Conservation (phyloP, 371 early-diverging fungal species). For the Mucor circinelloides region DNA sequence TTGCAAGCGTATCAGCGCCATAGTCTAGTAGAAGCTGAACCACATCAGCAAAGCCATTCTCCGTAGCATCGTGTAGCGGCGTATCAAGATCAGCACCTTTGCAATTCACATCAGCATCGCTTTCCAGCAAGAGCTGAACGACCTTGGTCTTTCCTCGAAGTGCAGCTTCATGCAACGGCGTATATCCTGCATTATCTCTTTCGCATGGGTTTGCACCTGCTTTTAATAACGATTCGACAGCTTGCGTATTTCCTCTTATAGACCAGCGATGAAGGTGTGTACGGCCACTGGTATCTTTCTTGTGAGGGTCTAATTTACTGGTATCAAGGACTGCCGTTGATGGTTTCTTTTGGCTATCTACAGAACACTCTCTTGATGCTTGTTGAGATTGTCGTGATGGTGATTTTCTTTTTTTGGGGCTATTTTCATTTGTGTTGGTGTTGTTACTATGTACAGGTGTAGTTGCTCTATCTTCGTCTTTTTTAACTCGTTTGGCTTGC, state of each 20-base stretch:
- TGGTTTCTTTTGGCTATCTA: constrained; percentile 11
- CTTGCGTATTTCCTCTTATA: constrained; percentile 55
- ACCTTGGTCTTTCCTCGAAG: constrained; percentile 67
- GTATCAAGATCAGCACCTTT: constrained; percentile 75
- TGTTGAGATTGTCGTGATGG: constrained; percentile 13
- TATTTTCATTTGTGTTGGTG: constrained; percentile 3
- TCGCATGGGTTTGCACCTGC: constrained; percentile 79
- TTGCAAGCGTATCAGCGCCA: constrained; percentile 48
- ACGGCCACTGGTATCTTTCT: constrained; percentile 61
- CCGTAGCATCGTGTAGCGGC: constrained; percentile 81
- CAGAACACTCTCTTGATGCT: constrained; percentile 40
- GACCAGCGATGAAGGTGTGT: constrained; percentile 60
- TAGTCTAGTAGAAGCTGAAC: constrained; percentile 45
- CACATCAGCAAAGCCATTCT: constrained; percentile 58
- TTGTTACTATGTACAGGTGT: constrained; percentile 7
- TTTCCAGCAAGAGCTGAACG: constrained; percentile 63
- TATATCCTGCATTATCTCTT: constrained; percentile 74
- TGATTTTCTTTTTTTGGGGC: constrained; percentile 7
- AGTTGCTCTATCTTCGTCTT: constrained; percentile 8
- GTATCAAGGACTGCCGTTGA: constrained; percentile 16
- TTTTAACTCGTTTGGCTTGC: constrained; percentile 8
- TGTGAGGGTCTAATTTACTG: constrained; percentile 38
- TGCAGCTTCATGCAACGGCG: constrained; percentile 80
- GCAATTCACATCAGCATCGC: constrained; percentile 75
- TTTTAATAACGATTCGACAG: constrained; percentile 57